These are phyloP conservation scores for Fusarium albidum DNA, from an alignment of 2,329 filamentous ascomycete genomes.

Conservation along the genomic window DNA sequence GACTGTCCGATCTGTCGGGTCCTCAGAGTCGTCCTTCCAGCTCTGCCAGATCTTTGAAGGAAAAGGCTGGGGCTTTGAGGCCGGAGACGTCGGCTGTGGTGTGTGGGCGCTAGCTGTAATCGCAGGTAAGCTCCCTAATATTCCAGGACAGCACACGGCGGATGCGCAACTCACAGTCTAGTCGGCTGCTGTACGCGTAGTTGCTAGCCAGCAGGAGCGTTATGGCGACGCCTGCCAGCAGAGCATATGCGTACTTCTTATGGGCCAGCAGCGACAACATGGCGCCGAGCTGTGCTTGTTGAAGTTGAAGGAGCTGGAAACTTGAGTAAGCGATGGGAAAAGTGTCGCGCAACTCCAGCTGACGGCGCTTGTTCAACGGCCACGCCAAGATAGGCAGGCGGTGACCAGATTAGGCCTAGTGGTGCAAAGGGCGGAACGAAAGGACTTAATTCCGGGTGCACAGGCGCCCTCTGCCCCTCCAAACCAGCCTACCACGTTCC, in stretches of 20 bases:
- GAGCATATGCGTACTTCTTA: constrained; percentile 9
- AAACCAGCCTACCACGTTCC: too few relatives aligned
- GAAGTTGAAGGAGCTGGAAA: not conserved
- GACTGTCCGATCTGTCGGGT: constrained; percentile 39
- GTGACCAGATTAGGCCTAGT: too few relatives aligned
- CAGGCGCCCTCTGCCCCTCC: too few relatives aligned
- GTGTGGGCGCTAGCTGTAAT: constrained; percentile 4
- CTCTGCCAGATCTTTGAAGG: constrained; percentile 44
- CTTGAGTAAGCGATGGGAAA: not conserved
- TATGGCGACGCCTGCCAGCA: constrained; percentile 7
- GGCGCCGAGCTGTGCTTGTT: not conserved
- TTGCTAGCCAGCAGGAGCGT: constrained; percentile 11
- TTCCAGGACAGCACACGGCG: too few relatives aligned
- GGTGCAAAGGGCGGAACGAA: too few relatives aligned
- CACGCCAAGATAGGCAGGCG: too few relatives aligned
- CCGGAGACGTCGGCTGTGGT: not conserved
- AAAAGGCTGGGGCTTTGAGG: constrained; percentile 10
- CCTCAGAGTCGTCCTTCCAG: constrained; percentile 42
- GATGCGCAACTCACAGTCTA: constrained; percentile 10
- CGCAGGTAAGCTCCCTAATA: not conserved
- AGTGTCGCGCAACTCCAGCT: too few relatives aligned
- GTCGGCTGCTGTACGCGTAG: constrained; percentile 17
- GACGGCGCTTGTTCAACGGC: too few relatives aligned
- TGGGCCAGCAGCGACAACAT: constrained; percentile 1
- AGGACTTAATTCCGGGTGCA: too few relatives aligned